Evolutionary conservation across 1,284 basidiomycete species (phyloP).

Genomic region (Pterulicium gracile): DNA sequence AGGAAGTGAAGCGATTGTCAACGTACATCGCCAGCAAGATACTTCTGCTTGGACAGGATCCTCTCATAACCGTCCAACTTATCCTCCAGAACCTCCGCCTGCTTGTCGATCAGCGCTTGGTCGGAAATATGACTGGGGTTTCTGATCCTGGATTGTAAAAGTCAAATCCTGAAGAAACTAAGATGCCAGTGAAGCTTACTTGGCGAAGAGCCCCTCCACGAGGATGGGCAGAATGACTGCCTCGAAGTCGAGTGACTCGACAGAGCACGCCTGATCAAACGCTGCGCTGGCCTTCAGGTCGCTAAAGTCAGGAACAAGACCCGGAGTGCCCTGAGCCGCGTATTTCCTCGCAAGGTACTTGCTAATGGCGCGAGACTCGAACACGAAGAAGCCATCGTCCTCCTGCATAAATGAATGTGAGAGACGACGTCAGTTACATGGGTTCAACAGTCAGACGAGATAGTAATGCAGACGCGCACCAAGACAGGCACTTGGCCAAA

Average conservation of each 20-base stretch:
- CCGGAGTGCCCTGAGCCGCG: conserved; percentile 20
- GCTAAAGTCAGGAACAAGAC: conserved; percentile 23
- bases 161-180: too few relatives aligned
- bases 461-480: conserved; percentile 12
- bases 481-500: conserved; percentile 60
- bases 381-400: conserved; percentile 29
- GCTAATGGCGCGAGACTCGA: conserved; percentile 23
- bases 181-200: not conserved
- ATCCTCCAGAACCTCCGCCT: conserved; percentile 19
- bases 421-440: not conserved
- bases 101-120: conserved; percentile 17
- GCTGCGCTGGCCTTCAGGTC: conserved; percentile 15
- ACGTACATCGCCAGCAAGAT: conserved; percentile 37
- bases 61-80: conserved; percentile 39
- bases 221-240: conserved; percentile 26
- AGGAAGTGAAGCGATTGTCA: conserved; percentile 10
- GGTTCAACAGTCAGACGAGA: not conserved
- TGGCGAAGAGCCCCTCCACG: conserved; percentile 32
- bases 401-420: too few relatives aligned
- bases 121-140: conserved; percentile 18
- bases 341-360: conserved; percentile 21
- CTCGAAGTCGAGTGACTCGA: conserved; percentile 45
- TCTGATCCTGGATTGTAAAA: conserved; percentile 13
- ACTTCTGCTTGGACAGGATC: conserved; percentile 40
- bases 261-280: conserved; percentile 45